Evolutionary conservation across 2,329 filamentous ascomycete genomes (phyloP).

Genomic region (Monilinia laxa): DNA sequence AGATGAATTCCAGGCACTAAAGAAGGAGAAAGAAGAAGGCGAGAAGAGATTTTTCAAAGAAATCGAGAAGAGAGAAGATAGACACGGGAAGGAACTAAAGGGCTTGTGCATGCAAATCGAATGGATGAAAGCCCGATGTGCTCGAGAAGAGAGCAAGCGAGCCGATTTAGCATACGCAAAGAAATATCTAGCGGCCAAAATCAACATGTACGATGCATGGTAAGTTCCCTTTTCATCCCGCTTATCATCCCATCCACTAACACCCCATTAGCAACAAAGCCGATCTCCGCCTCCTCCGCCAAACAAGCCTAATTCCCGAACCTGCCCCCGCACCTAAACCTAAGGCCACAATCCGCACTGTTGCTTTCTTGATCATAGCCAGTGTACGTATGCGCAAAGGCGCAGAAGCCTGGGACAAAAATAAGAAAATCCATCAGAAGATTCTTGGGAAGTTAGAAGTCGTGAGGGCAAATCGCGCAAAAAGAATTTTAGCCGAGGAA

Average conservation of each 20-base stretch:
- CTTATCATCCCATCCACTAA: constrained; percentile 26
- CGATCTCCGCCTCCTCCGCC: constrained; percentile 79
- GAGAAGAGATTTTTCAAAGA: constrained; percentile 53
- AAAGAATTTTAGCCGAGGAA: constrained; percentile 3
- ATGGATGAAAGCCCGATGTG: constrained; percentile 80
- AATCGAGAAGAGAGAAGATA: constrained; percentile 51
- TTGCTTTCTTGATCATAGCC: constrained; percentile 51
- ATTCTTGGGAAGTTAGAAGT: constrained; percentile 36
- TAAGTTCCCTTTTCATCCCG: constrained; percentile 52
- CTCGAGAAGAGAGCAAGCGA: constrained; percentile 77
- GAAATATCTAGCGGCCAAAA: constrained; percentile 73
- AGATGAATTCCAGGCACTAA: constrained; percentile 43
- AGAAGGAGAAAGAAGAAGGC: constrained; percentile 40
- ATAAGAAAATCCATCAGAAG: constrained; percentile 46
- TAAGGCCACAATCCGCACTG: constrained; percentile 45
- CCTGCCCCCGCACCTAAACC: constrained; percentile 16
- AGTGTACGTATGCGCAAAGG: constrained; percentile 51
- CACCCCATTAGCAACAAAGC: constrained; percentile 73
- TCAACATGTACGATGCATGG: constrained; percentile 87
- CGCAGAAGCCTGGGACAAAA: constrained; percentile 50
- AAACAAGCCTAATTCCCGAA: constrained; percentile 65
- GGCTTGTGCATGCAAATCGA: constrained; percentile 87
- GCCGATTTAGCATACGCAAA: constrained; percentile 84
- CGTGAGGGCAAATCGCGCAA: constrained; percentile 27
- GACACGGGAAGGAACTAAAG: constrained; percentile 72